Conservation (phyloP, 2,329 filamentous ascomycete genomes). For the Fusarium neocosmosporiellum region DNA sequence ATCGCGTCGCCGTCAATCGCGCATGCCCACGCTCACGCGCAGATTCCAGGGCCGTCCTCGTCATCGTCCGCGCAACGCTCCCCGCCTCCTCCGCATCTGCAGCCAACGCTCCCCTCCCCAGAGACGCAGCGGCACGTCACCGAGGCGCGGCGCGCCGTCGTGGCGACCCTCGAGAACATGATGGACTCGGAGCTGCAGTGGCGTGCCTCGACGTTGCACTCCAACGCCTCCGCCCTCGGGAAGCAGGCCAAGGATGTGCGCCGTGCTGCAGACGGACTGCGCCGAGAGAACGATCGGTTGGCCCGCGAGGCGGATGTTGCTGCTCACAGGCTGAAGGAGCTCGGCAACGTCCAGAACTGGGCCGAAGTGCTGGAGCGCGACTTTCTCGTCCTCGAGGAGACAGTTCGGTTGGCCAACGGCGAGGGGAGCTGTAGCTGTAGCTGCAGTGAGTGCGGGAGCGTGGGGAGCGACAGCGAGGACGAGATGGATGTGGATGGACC, state of each 20-base stretch:
- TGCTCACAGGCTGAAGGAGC: slow-evolving; percentile 76
- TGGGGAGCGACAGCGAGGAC: slow-evolving; percentile 24
- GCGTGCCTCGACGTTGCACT: slow-evolving; percentile 76
- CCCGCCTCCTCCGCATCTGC: slow-evolving; percentile 39
- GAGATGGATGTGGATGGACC: slow-evolving; percentile 32
- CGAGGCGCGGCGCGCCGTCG: slow-evolving; percentile 68
- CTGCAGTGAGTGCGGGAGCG: slow-evolving; percentile 53
- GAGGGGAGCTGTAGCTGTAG: slow-evolving; percentile 52
- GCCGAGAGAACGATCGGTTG: slow-evolving; percentile 73
- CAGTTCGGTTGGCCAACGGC: slow-evolving; percentile 64
- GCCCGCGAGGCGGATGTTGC: slow-evolving; percentile 72
- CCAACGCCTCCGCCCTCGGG: slow-evolving; percentile 72
- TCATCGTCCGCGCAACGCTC: slow-evolving; percentile 10
- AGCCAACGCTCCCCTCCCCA: slow-evolving; percentile 54
- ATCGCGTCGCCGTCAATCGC: slow-evolving; percentile 39
- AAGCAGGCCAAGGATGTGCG: slow-evolving; percentile 75
- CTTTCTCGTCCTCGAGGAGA: slow-evolving; percentile 73
- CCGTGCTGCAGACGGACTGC: slow-evolving; percentile 68
- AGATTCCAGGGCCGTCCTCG: slow-evolving; percentile 5
- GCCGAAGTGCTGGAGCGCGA: slow-evolving; percentile 82
- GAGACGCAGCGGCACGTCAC: slow-evolving; percentile 61
- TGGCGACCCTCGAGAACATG: slow-evolving; percentile 74
- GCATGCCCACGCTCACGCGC: slow-evolving; percentile 32
- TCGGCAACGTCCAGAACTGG: slow-evolving; percentile 88
- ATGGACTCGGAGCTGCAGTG: slow-evolving; percentile 75